These are phyloP conservation scores for Russula ochroleuca DNA, from an alignment of 768 basidiomycete species.

Conservation along the genomic window DNA sequence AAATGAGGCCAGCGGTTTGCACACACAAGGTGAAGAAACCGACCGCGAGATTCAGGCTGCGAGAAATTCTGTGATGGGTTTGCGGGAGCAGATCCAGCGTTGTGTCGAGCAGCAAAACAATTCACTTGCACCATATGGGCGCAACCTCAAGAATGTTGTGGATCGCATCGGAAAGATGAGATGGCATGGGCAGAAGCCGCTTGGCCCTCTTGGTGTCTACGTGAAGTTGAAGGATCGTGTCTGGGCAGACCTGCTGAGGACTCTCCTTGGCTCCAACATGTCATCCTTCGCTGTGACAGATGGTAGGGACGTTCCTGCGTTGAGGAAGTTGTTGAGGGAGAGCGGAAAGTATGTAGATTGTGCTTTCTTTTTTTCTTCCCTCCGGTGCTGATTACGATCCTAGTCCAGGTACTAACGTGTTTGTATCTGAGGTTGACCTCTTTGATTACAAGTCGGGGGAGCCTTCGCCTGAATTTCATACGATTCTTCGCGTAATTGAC, in stretches of 20 bases:
- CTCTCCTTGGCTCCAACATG: constrained; percentile 55
- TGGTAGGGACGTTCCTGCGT: constrained; percentile 49
- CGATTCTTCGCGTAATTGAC: constrained; percentile 76
- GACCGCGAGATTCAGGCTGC: constrained; percentile 36
- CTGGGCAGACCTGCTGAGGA: constrained; percentile 66
- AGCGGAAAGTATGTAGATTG: constrained; percentile 55
- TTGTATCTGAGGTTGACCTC: constrained; percentile 65
- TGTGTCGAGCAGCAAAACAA: constrained; percentile 53
- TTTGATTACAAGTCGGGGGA: constrained; percentile 82
- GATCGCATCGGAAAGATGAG: constrained; percentile 44
- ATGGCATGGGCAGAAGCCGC: constrained; percentile 64
- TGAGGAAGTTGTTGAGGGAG: constrained; percentile 55
- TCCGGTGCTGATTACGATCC: background rate
- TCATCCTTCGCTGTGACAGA: constrained; percentile 73
- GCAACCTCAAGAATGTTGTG: constrained; percentile 54
- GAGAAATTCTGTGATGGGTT: constrained; percentile 43
- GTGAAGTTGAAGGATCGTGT: constrained; percentile 67
- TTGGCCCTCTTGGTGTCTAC: constrained; percentile 76
- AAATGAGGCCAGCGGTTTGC: constrained; percentile 5
- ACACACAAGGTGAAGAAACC: constrained; percentile 35
- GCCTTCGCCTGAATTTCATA: constrained; percentile 55
- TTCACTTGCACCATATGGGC: constrained; percentile 57
- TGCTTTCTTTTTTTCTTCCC: background rate
- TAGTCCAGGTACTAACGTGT: constrained; percentile 49
- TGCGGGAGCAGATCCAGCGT: constrained; percentile 47